phyloP scores from a whole-genome alignment of 148 eudicot genomes.

The Spergularia marina region DNA sequence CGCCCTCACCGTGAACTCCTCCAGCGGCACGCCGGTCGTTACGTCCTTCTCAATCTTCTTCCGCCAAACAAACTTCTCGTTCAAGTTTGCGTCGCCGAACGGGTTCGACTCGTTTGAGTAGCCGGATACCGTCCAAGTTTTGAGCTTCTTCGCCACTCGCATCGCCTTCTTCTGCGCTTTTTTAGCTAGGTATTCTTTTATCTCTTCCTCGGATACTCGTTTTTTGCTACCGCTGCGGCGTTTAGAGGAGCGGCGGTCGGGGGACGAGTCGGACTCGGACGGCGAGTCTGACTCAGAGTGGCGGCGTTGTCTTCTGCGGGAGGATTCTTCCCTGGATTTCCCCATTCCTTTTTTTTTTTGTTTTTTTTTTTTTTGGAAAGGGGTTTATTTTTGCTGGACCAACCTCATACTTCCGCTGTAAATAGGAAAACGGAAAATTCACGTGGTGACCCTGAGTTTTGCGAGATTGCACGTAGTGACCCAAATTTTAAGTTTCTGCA shows the following conservation, averaged over 20 bases:
- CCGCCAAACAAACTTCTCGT: constrained; percentile 90
- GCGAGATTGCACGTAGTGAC: no score
- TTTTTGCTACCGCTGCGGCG: constrained; percentile 28
- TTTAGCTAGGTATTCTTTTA: constrained; percentile 69
- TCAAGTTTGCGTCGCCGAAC: constrained; percentile 83
- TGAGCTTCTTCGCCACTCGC: constrained; percentile 74
- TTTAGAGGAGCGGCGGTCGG: constrained; percentile 15
- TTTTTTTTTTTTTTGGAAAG: no score
- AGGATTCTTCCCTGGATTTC: constrained; percentile 22
- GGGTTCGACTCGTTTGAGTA: constrained; percentile 89
- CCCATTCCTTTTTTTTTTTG: constrained; percentile 16
- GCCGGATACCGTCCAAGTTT: constrained; percentile 63
- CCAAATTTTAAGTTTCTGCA: no score
- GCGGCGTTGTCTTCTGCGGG: constrained; percentile 14
- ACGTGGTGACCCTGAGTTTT: no score
- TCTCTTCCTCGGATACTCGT: constrained; percentile 36
- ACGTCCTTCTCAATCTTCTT: constrained; percentile 85
- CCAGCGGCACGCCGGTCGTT: constrained; percentile 64
- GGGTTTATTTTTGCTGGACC: no score
- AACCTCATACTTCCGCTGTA: no score
- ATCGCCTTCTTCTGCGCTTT: constrained; percentile 83
- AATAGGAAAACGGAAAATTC: no score
- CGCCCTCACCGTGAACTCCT: constrained; percentile 58
- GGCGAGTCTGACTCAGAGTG: constrained; percentile 14
- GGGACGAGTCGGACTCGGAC: constrained; percentile 21